These are phyloP conservation scores for Xylaria grammica DNA, from an alignment of 495 filamentous ascomycete genomes.

Conservation along the genomic window DNA sequence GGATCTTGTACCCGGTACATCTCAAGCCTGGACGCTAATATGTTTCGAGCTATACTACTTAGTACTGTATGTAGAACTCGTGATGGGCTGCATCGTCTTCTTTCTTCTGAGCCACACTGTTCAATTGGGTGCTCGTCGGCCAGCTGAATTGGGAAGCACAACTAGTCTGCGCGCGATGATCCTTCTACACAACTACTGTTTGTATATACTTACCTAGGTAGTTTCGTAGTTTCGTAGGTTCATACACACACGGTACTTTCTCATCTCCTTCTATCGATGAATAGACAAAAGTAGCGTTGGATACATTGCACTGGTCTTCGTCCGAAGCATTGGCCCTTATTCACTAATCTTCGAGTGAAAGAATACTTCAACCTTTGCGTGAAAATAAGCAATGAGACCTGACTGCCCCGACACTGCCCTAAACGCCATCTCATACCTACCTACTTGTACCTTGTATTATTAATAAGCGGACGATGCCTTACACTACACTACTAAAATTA, in stretches of 20 bases:
- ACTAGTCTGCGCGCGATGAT: conserved; percentile 5
- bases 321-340: no score
- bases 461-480: conserved; percentile 8
- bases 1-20: no score
- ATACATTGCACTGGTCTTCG: no score
- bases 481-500: not conserved
- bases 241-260: no score
- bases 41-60: not conserved
- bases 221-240: not conserved
- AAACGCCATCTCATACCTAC: not conserved
- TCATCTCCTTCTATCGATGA: no score
- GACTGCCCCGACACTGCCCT: no score
- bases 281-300: no score
- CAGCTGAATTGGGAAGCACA: conserved; percentile 34
- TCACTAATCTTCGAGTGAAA: no score
- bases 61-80: no score
- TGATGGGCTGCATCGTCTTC: conserved; percentile 4
- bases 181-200: not conserved
- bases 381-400: no score
- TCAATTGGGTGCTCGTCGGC: conserved; percentile 30
- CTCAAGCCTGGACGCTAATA: not conserved
- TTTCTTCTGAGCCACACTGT: not conserved
- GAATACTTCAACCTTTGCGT: no score
- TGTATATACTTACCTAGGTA: not conserved
- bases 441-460: no score